Conservation (phyloP, 768 basidiomycete species). For the Dictyophora rubrovolvata region DNA sequence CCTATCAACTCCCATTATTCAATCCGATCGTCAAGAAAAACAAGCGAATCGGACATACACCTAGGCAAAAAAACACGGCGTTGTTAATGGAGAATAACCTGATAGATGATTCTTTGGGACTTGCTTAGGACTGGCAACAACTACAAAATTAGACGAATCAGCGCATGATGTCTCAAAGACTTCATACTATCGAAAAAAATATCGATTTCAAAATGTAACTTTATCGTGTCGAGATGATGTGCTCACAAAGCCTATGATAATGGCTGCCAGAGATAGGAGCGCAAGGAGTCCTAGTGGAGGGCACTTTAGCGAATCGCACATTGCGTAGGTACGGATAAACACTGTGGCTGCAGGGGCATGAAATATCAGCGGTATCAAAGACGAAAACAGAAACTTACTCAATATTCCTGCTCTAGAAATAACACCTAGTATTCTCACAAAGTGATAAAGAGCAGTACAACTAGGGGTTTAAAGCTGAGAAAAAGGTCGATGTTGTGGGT, state of each 20-base stretch:
- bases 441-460: background rate
- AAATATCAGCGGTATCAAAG: background rate
- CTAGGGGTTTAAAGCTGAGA: background rate
- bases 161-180: background rate
- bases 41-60: background rate
- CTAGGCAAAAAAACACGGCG: background rate
- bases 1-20: background rate
- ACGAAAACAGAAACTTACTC: background rate
- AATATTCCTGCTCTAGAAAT: background rate
- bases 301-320: background rate
- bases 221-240: background rate
- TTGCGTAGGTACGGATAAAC: background rate
- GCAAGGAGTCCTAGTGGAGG: background rate
- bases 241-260: background rate
- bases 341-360: background rate
- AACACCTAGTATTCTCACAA: background rate
- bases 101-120: background rate
- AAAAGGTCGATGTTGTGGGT: background rate
- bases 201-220: background rate
- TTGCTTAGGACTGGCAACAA: background rate
- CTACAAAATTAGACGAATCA: background rate
- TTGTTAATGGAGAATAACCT: background rate
- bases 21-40: too few relatives aligned
- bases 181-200: background rate
- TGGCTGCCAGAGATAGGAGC: background rate